Evolutionary conservation across 164 flowering plant genomes (phyloP), one percentile per base, ranked within the genome.

Genomic region (Houttuynia cordata): DNA sequence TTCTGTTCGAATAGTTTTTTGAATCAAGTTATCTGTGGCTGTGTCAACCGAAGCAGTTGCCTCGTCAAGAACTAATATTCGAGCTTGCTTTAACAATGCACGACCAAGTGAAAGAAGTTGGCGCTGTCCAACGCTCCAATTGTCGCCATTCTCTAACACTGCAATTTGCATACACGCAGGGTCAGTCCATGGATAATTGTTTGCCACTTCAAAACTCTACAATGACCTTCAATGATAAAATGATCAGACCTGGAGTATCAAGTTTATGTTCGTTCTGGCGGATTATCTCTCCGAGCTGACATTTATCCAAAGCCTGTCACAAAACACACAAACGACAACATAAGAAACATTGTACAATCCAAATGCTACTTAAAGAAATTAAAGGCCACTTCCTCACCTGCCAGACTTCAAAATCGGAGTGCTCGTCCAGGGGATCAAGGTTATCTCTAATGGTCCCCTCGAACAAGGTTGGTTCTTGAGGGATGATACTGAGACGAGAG

Each of bases 61-160:
- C 73, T 93, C 98, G 73, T 93, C 98, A 56, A 93, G 92, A 25
- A 93, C 98, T 50, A 93, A 68, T 64, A 93, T 93, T 64, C 80
- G 77, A 34, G 97, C 90, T 72, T 93, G 96, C 66, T 90, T 90
- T 41, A 93, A 84, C 64, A 93, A 75, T 53, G 98, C 97, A 60
- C 97, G 75, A 24, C 98, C 98, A 19, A 93, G 74, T 18, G 97
- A 84, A 71, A 93, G 91, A 60, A 93, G 97, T 70, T 90, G 98
- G 66, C 97, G 71, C 68, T 93, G 98, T 56, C 98, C 98, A 65
- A 90, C 94, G 74, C 98, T 93, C 98, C 98, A 93, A 66, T 93
- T 93, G 59, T 93, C 98, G 62, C 98, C 98, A 80, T 85, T 93
- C 74, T 93, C 98, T 19, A 90, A 62, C 62, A 93, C 98, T 93